Evolutionary conservation across 2,329 filamentous ascomycete species (phyloP), one percentile per base, ranked within the genome.

Genomic region (Didymella pomorum): DNA sequence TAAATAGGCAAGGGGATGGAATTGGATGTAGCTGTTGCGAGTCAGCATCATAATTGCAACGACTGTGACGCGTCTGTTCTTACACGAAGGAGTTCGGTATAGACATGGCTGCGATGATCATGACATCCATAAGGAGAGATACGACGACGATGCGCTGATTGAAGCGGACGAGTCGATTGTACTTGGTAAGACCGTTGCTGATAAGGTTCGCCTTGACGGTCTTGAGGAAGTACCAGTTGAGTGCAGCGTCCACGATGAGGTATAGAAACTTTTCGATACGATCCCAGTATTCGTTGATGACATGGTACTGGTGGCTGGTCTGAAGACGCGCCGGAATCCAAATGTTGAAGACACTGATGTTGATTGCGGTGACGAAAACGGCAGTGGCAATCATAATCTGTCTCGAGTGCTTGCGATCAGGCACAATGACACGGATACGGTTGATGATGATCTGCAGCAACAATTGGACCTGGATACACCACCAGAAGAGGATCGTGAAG

Each of bases 61-160:
- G 5, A 10, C 1, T 29, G 26, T 16, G 25, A 7, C n/a, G 21
- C 12, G 14, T 20, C 14, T n/a, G 4, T 28, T 55, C 71, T 59
- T 73, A 79, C 77, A 82, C 75, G n/a, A 79, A 76, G n/a, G 75
- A 77, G 60, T 81, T 79, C 0, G 74, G 76, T 7, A 82, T 75
- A 1, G 76, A 80, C 80, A 82, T 82, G 26, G 80, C 71, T 3
- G 74, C 79, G 23, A 83, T 81, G 9, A 82, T 78, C 71, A 79
- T 77, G 25, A 76, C 74, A 59, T 85, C 83, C 80, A 85, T 82
- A 3, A 77, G 66, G 6, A 85, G 72, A 0, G 83, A 84, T 0
- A 85, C 42, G 4, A 79, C 29, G 66, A 85, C 82, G 16, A 85
- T 78, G 41, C 77, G 77, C 23, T 80, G 78, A 51, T 84, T 85